phyloP scores from a whole-genome alignment of 257 asterid species.

The Misopates orontium region DNA sequence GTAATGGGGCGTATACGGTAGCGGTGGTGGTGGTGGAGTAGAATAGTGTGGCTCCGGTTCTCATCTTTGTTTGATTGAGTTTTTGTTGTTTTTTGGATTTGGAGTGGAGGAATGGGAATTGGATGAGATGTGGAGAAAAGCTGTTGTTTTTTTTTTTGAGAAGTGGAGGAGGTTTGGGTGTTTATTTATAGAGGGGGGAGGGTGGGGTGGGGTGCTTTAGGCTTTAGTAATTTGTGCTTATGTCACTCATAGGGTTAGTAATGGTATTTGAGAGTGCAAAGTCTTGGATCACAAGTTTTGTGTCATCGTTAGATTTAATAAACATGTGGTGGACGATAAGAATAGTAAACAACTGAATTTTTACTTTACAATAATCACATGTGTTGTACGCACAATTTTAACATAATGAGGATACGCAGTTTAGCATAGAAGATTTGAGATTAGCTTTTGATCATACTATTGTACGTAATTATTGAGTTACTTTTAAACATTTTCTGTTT shows the following conservation, averaged over 20 bases:
- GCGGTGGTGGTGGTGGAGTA: constrained; percentile 39
- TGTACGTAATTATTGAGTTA: too few species aligned
- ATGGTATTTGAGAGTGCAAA: too few species aligned
- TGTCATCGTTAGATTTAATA: too few species aligned
- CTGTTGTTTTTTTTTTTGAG: constrained; percentile 18
- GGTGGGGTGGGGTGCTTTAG: neutral
- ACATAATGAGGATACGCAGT: too few species aligned
- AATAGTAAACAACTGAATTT: too few species aligned
- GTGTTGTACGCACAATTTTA: too few species aligned
- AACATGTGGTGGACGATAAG: too few species aligned
- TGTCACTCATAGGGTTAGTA: constrained; percentile 23
- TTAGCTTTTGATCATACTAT: too few species aligned
- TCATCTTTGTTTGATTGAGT: constrained; percentile 25
- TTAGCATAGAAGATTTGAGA: too few species aligned
- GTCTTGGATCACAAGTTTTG: too few species aligned
- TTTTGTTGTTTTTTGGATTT: neutral
- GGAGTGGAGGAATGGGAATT: constrained; percentile 1
- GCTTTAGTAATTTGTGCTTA: constrained; percentile 22
- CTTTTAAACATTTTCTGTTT: too few species aligned
- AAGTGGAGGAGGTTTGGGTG: constrained; percentile 22
- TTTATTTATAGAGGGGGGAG: constrained; percentile 36
- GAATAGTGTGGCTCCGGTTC: constrained; percentile 37
- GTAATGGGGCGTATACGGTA: constrained; percentile 31
- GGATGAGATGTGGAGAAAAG: constrained; percentile 16
- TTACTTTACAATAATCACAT: too few species aligned